Evolutionary conservation across 306 rosid species (phyloP).

Genomic region (Argentina anserina): DNA sequence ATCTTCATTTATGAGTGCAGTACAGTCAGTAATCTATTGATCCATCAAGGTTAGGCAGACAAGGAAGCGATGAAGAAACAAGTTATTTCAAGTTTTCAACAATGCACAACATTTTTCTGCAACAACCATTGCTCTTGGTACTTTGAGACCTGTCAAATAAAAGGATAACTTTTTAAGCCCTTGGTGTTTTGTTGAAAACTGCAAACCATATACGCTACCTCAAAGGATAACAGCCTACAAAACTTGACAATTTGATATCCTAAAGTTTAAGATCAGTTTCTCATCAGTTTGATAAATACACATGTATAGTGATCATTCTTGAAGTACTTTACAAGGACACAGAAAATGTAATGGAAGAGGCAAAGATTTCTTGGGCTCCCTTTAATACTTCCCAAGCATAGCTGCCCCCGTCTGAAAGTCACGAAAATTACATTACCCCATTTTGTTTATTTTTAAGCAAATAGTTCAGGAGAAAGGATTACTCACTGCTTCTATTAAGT

Average conservation of each 20-base stretch:
- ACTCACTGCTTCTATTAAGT: constrained; percentile 82
- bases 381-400: constrained; percentile 68
- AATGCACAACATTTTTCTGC: neutral
- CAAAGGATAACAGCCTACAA: neutral
- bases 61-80: no score
- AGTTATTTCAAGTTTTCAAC: neutral
- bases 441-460: neutral
- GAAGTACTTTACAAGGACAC: constrained; percentile 66
- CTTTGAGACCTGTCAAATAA: neutral
- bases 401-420: constrained; percentile 80
- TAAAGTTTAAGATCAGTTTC: constrained; percentile 28
- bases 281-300: constrained; percentile 82
- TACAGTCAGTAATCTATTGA: constrained; percentile 43
- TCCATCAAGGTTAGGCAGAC: neutral
- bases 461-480: neutral
- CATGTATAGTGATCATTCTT: constrained; percentile 79
- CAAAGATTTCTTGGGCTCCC: constrained; percentile 71
- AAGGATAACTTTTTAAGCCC: neutral
- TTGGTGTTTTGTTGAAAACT: neutral
- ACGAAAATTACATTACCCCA: neutral
- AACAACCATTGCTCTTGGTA: neutral
- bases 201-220: neutral
- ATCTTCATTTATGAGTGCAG: constrained; percentile 51
- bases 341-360: constrained; percentile 75
- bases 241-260: neutral